Evolutionary conservation across 805 yeast genomes (phyloP).

Genomic region (Yarrowia sp.): DNA sequence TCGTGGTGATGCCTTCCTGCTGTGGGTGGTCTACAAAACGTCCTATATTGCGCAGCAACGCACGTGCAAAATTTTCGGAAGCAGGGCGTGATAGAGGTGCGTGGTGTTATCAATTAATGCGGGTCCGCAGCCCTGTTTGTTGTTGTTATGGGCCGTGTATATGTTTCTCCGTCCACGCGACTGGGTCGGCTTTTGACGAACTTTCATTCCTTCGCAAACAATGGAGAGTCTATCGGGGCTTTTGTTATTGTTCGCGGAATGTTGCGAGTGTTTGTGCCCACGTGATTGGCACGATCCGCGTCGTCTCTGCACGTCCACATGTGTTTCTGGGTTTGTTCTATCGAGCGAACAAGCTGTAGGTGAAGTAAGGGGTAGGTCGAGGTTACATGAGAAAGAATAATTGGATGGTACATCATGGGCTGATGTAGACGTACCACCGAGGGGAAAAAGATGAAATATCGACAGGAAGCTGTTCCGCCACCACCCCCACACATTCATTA

Average conservation of each 20-base stretch:
- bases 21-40: neutral
- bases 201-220: constrained; percentile 10
- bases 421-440: too few relatives aligned
- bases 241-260: constrained; percentile 18
- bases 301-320: constrained; percentile 27
- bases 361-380: too few relatives aligned
- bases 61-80: constrained; percentile 13
- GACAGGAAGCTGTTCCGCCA: too few relatives aligned
- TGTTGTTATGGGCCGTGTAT: neutral
- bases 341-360: neutral
- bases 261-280: constrained; percentile 2
- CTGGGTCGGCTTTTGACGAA: neutral
- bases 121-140: neutral
- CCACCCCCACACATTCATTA: too few relatives aligned
- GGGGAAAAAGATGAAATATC: too few relatives aligned
- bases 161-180: neutral
- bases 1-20: neutral
- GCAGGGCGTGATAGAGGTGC: neutral
- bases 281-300: constrained; percentile 33
- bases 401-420: too few relatives aligned
- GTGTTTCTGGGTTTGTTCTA: constrained; percentile 12
- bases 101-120: constrained; percentile 5
- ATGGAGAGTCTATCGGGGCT: constrained; percentile 22
- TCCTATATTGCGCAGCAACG: constrained; percentile 3
- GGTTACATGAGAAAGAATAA: too few relatives aligned